Conservation (phyloP, 169 alveolate species). For the Plasmodium chabaudi region DNA sequence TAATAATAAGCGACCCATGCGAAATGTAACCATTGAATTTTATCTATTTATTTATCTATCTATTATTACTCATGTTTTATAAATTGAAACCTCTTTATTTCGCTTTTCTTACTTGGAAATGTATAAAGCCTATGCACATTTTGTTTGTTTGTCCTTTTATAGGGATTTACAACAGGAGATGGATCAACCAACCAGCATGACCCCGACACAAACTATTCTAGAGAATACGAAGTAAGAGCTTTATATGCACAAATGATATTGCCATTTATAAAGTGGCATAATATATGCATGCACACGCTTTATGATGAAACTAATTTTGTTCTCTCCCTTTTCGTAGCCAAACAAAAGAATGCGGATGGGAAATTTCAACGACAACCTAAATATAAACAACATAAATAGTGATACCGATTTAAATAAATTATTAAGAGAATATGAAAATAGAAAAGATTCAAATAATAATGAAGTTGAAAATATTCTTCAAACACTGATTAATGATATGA, state of each 20-base stretch:
- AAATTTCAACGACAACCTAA: conserved; percentile 12
- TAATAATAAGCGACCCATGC: conserved; percentile 41
- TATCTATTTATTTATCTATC: neutral
- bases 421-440: conserved; percentile 40
- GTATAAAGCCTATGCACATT: neutral
- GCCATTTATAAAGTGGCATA: neutral
- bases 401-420: conserved; percentile 21
- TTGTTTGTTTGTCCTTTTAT: neutral
- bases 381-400: conserved; percentile 10
- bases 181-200: conserved; percentile 23
- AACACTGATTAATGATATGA: conserved; percentile 17
- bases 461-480: conserved; percentile 43
- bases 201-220: conserved; percentile 16
- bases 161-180: conserved; percentile 29
- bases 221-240: conserved; percentile 43
- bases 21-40: conserved; percentile 20
- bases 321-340: conserved; percentile 13
- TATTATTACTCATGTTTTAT: too few relatives aligned
- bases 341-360: conserved; percentile 53
- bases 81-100: neutral
- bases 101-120: neutral
- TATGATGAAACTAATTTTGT: neutral
- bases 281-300: neutral
- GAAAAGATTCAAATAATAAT: conserved; percentile 16
- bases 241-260: neutral